Evolutionary conservation across 805 yeast species (phyloP), one percentile per base, ranked within the genome.

Genomic region (Hanseniaspora valbyensis): DNA sequence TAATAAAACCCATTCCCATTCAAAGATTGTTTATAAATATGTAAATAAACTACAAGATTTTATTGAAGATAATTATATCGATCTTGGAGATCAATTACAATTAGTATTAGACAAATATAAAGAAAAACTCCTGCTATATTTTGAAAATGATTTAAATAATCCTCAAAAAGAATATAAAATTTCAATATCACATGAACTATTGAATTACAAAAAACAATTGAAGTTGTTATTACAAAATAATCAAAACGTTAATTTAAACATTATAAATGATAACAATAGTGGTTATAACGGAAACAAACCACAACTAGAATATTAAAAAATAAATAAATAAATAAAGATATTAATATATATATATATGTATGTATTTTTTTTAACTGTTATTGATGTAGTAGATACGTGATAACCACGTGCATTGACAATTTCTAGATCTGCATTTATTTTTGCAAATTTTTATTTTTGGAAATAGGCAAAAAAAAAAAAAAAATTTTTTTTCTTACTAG

Each of bases 11-110:
- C 22, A 24, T 24, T 7, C 2, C 3, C 25, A 40, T 14, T 26
- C 33, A 4, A n/a, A 16, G 6, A 32, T 22, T 1, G 30, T 39
- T 4, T 14, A 40, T n/a, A 25, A 22, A 22, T 39, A 37, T 13
- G 30, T 30, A 29, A 46, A 46, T 18, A 46, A 46, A 12, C 26
- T 46, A 19, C 24, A 30, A 21, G 51, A 46, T 18, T 46, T 19
- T 28, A 40, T 46, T 19, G 51, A 46, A 13, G 51, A 46, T 12
- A 46, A 40, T 21, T 28, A 46, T 19, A 46, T 39, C 19, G 40
- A 46, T 13, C 33, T 46, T 3, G 25, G 30, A 21, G 39, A 32
- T 7, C 4, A 30, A 2, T 40, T 24, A n/a, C 40, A 46, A 13
- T 14, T 4, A 6, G n/a, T 46, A 1, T 6, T 46, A 16, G 21